Conservation (phyloP, 179 eudicot genomes). For the Vitellaria paradoxa region DNA sequence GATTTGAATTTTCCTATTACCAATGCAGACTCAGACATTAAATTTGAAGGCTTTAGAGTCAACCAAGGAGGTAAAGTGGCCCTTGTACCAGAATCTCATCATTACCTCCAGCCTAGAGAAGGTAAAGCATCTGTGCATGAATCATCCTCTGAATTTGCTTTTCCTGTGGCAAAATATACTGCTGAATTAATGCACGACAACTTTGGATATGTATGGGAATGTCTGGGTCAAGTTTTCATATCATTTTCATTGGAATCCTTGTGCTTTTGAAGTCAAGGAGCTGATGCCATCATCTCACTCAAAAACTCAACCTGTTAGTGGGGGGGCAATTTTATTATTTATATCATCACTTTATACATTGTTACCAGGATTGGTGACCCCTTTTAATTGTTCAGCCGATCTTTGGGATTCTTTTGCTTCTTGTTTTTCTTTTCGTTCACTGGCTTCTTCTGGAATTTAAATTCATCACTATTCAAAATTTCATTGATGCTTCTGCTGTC, state of each 20-base stretch:
- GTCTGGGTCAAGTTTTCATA: not conserved
- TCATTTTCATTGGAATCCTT: too few species aligned
- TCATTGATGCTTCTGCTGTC: conserved; percentile 12
- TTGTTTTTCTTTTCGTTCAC: not conserved
- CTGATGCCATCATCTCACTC: too few species aligned
- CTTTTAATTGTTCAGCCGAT: too few species aligned
- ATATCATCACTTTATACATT: too few species aligned
- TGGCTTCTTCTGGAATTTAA: not conserved
- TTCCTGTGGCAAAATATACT: not conserved
- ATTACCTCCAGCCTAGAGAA: conserved; percentile 22
- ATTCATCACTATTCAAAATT: not conserved
- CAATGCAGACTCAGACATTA: conserved; percentile 47
- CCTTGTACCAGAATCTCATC: conserved; percentile 52
- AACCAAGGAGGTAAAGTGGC: conserved; percentile 67
- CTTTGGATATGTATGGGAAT: not conserved
- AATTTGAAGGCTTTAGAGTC: conserved; percentile 65
- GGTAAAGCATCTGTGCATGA: conserved; percentile 26
- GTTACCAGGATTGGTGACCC: too few species aligned
- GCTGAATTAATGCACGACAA: not conserved
- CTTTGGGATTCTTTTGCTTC: not conserved
- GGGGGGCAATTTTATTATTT: too few species aligned
- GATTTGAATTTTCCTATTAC: conserved; percentile 13
- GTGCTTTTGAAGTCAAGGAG: too few species aligned
- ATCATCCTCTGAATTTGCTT: conserved; percentile 9
- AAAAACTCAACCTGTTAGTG: too few species aligned